phyloP scores from a whole-genome alignment of 140 eudicot genomes.

The Senecio squalidus region DNA sequence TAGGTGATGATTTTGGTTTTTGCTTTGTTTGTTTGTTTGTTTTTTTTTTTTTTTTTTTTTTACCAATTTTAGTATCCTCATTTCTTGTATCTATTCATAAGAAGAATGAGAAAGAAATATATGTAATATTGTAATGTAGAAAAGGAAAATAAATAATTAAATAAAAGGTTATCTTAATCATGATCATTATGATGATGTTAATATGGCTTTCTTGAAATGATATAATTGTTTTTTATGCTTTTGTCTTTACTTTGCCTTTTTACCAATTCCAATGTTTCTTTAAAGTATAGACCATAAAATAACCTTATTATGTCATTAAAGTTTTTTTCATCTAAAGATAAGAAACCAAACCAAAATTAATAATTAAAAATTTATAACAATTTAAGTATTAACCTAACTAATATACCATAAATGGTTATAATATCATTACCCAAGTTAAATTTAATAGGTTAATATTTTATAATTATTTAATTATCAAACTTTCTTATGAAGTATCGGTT shows the following conservation, averaged over 20 bases:
- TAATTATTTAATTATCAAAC: too few relatives aligned
- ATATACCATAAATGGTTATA: too few relatives aligned
- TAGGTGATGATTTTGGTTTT: slow-evolving; percentile 31
- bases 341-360: too few relatives aligned
- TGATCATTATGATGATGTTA: slow-evolving; percentile 6
- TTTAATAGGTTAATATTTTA: too few relatives aligned
- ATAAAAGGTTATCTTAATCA: slow-evolving; percentile 6
- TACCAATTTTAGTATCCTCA: slow-evolving; percentile 17
- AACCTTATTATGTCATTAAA: too few relatives aligned
- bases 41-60: background rate
- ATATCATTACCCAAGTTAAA: too few relatives aligned
- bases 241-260: slow-evolving; percentile 19
- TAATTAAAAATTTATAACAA: too few relatives aligned
- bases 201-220: slow-evolving; percentile 14
- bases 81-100: slow-evolving; percentile 8
- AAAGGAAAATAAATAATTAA: slow-evolving; percentile 9
- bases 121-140: slow-evolving; percentile 23
- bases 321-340: too few relatives aligned
- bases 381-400: too few relatives aligned
- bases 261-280: too few relatives aligned
- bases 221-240: slow-evolving; percentile 20
- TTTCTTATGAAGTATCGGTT: too few relatives aligned
- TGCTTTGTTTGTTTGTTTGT: background rate
- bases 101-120: slow-evolving; percentile 3
- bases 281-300: too few relatives aligned